Conservation (phyloP, 352 stramenopile species). For the Aphanomyces cochlioides region DNA sequence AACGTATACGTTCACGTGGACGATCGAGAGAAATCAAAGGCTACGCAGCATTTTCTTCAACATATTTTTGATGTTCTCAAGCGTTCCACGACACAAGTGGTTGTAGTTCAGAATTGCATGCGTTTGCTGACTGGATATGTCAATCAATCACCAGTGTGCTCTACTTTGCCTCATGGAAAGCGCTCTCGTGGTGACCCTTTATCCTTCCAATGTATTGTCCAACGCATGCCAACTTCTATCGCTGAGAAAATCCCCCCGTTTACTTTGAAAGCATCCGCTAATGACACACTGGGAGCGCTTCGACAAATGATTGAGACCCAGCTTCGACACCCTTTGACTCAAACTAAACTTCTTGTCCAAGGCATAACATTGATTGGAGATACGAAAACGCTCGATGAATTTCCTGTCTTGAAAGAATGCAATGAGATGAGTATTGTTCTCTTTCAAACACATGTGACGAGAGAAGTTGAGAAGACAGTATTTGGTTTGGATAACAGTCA, state of each 20-base stretch:
- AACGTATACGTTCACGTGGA: conserved; percentile 68
- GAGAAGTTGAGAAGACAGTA: neutral
- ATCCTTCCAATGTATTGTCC: conserved; percentile 70
- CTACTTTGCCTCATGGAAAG: conserved; percentile 59
- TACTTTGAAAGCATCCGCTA: conserved; percentile 61
- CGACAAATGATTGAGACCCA: conserved; percentile 72
- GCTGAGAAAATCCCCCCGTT: conserved; percentile 44
- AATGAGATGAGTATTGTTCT: conserved; percentile 75
- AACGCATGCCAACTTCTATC: conserved; percentile 54
- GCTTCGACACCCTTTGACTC: conserved; percentile 63
- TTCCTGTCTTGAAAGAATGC: conserved; percentile 60
- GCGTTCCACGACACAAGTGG: conserved; percentile 36
- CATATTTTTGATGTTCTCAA: conserved; percentile 69
- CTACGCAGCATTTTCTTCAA: conserved; percentile 67
- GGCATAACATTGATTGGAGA: conserved; percentile 68
- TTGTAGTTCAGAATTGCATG: conserved; percentile 71
- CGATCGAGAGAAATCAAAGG: conserved; percentile 36
- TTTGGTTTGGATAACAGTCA: conserved; percentile 27
- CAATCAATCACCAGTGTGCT: conserved; percentile 47
- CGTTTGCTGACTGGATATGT: conserved; percentile 68
- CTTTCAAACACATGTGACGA: conserved; percentile 70
- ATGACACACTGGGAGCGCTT: conserved; percentile 69
- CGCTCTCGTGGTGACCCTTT: conserved; percentile 69
- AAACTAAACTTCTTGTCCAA: conserved; percentile 75
- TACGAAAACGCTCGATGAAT: conserved; percentile 74